Evolutionary conservation across 305 asterid genomes (phyloP), one percentile per base, ranked within the genome.

Genomic region (Caryopteris hybrid): DNA sequence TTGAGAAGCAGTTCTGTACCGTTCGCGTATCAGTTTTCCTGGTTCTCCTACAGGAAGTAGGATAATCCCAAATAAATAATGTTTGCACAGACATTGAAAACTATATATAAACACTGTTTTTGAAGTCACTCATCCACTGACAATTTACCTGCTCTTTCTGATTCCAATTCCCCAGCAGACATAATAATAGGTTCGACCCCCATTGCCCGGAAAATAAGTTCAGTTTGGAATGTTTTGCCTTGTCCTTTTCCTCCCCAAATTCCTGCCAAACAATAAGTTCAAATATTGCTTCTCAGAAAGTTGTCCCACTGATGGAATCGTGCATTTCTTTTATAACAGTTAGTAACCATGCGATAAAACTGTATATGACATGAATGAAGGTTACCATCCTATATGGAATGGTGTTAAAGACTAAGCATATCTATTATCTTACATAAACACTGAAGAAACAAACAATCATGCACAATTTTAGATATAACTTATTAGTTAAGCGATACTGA

Each of bases 181-280:
- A 92, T 88, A 45, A 87, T 83, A 71, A 92, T 64, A 58, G 98
- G 98, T 64, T 87, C 95, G 46, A 89, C 79, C 36, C 98, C 98
- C 95, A 92, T 51, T 57, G 89, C 86, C 74, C 78, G 94, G 83
- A 92, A 92, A 69, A 89, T 82, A 64, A 92, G 85, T 80, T 92
- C 98, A 36, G 95, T 89, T 71, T 89, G 96, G 80, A 92, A 92
- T 29, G 98, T 72, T 82, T 92, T 92, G 4, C 96, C 96, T 76
- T 92, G 98, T 34, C 95, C 98, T 78, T 91, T 91, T 61, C 98
- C 98, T 58, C 98, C 98, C 98, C 98, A 91, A 52, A 91, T 79
- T 10, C 96, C 97, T 91, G 84, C 53, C 45, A 73, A 27, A 65
- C 27, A 69, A 57, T 57, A 39, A 29, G 66, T 62, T 48, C 53